These are phyloP conservation scores for Fraxinus nigra DNA, from an alignment of 305 asterid genomes.

Conservation along the genomic window DNA sequence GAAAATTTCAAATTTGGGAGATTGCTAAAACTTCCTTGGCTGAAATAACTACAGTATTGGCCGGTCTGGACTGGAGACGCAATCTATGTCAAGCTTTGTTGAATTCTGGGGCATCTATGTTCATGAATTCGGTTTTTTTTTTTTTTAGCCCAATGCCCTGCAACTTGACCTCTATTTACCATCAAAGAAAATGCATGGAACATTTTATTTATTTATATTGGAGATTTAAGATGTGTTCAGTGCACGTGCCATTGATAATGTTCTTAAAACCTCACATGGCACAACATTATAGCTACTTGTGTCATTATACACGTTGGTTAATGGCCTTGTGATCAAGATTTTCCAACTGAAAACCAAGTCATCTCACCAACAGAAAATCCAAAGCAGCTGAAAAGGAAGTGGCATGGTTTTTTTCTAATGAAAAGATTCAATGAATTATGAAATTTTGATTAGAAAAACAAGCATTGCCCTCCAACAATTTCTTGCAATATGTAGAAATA, in stretches of 20 bases:
- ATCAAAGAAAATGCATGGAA: background rate
- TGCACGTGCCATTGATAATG: background rate
- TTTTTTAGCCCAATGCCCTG: too few relatives aligned
- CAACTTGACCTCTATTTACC: background rate
- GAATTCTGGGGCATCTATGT: too few relatives aligned
- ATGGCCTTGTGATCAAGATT: background rate
- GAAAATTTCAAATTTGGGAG: too few relatives aligned
- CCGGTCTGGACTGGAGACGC: too few relatives aligned
- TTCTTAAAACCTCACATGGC: background rate
- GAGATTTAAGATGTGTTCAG: background rate
- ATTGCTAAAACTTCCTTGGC: too few relatives aligned
- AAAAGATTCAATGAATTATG: background rate
- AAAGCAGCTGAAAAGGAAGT: background rate
- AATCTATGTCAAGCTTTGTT: too few relatives aligned
- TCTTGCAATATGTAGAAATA: background rate
- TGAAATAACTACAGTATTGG: too few relatives aligned
- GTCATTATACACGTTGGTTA: background rate
- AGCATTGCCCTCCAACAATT: background rate
- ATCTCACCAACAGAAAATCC: background rate
- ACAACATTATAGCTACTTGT: background rate
- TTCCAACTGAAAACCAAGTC: background rate
- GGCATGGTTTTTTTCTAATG: background rate
- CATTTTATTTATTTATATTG: too few relatives aligned
- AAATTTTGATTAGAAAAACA: background rate
- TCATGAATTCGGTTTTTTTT: too few relatives aligned